phyloP scores from a whole-genome alignment of 495 filamentous ascomycete genomes.

The Recurvomyces mirabilis region DNA sequence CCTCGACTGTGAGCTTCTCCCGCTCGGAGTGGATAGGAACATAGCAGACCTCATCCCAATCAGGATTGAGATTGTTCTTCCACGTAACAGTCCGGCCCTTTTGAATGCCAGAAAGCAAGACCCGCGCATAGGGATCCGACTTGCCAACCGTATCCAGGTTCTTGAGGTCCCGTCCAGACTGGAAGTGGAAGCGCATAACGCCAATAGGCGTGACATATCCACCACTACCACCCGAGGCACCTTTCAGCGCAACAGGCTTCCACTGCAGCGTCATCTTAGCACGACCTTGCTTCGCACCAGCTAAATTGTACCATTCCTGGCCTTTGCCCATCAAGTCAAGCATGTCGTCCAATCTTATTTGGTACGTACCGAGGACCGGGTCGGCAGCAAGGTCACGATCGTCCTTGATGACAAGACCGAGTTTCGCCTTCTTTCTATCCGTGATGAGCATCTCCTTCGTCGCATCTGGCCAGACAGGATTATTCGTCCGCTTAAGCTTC shows the following conservation, averaged over 20 bases:
- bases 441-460: constrained; percentile 90
- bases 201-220: constrained; percentile 90
- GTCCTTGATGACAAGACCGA: constrained; percentile 90
- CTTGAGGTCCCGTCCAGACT: constrained; percentile 65
- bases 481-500: constrained; percentile 91
- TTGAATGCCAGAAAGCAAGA: constrained; percentile 78
- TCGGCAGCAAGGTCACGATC: constrained; percentile 77
- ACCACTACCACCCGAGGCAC: constrained; percentile 58
- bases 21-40: constrained; percentile 78
- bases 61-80: constrained; percentile 87
- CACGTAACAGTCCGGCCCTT: constrained; percentile 89
- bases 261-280: constrained; percentile 83
- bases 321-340: constrained; percentile 82
- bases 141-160: constrained; percentile 95
- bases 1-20: constrained; percentile 77
- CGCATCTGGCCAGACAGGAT: constrained; percentile 83
- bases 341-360: constrained; percentile 91
- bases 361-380: constrained; percentile 76
- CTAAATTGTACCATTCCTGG: constrained; percentile 89
- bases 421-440: constrained; percentile 74
- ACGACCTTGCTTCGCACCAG: constrained; percentile 68
- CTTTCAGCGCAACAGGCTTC: constrained; percentile 84
- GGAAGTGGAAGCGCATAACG: constrained; percentile 89
- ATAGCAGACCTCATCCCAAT: constrained; percentile 94
- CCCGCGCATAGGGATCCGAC: constrained; percentile 85